Percentiles rank a stretch among this genome's conserved stretches.
phyloP scores from a whole-genome alignment of 176 grass and related monocot genomes.

The Eleusine indica region DNA sequence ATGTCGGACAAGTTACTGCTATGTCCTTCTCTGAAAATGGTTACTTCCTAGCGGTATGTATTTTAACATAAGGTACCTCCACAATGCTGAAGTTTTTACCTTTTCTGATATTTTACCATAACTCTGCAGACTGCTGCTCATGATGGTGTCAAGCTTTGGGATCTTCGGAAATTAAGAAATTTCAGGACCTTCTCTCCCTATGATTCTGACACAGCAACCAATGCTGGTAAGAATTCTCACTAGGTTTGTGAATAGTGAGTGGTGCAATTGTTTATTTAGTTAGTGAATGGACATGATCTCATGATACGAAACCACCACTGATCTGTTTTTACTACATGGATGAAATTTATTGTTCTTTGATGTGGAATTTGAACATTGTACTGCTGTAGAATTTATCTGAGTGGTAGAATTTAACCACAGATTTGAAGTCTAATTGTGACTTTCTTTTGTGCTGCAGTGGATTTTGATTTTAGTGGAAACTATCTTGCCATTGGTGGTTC shows the following conservation, averaged over 20 bases:
- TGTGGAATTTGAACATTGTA: background rate
- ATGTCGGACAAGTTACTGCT: conserved; percentile 86
- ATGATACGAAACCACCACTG: background rate
- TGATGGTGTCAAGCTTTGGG: conserved; percentile 99
- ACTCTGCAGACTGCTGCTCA: conserved; percentile 76
- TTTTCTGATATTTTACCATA: conserved; percentile 36
- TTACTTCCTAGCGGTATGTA: conserved; percentile 95
- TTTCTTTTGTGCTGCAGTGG: conserved; percentile 64
- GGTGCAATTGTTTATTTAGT: background rate
- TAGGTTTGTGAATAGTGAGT: conserved; percentile 26
- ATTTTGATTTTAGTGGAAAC: conserved; percentile 92
- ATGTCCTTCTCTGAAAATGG: conserved; percentile 99
- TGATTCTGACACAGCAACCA: conserved; percentile 86
- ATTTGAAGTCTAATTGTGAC: too few species aligned
- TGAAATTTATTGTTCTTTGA: background rate
- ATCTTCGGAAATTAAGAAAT: conserved; percentile 97
- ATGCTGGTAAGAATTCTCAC: conserved; percentile 62
- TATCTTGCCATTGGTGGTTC: conserved; percentile 96
- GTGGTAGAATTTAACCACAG: background rate
- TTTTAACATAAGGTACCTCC: background rate
- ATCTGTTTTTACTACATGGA: background rate
- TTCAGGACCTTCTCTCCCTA: conserved; percentile 96
- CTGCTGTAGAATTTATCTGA: conserved; percentile 7
- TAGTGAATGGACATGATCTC: background rate
- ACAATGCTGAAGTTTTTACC: conserved; percentile 20